A percentile compares a stretch with the other conserved stretches of the same genome.
phyloP scores from a whole-genome alignment of 225 moss, liverwort and hornwort species.

The Climacium dendroides region DNA sequence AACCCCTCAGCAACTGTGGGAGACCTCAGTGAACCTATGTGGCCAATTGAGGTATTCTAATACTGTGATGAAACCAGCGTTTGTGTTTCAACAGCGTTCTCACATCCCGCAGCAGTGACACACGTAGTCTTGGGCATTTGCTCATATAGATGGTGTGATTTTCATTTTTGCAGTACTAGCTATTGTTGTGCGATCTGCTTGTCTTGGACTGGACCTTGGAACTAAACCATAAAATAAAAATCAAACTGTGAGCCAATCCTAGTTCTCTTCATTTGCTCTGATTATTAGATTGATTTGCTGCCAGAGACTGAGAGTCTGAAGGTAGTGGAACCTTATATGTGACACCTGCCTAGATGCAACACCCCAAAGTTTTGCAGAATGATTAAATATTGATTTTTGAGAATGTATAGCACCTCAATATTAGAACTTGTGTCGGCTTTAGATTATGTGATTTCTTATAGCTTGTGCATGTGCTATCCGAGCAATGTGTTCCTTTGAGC shows the following conservation, averaged over 20 bases:
- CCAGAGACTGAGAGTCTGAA: background rate
- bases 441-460: no score
- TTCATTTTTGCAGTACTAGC: background rate
- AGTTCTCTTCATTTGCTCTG: background rate
- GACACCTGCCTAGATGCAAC: background rate
- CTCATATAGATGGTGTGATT: background rate
- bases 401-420: no score
- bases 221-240: background rate
- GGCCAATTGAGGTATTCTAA: slow-evolving; percentile 64
- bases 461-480: background rate
- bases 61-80: background rate
- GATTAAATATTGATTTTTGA: background rate
- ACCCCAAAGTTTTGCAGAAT: no score
- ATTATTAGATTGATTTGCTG: background rate
- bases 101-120: background rate
- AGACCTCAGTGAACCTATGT: slow-evolving; percentile 97
- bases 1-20: slow-evolving; percentile 98
- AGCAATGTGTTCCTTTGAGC: background rate
- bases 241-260: background rate
- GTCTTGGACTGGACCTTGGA: background rate
- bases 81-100: background rate
- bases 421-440: background rate
- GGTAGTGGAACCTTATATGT: background rate
- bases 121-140: background rate
- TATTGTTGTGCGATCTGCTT: background rate